Evolutionary conservation across 2,329 filamentous ascomycete genomes (phyloP).

Genomic region (Clonostachys rhizophaga): DNA sequence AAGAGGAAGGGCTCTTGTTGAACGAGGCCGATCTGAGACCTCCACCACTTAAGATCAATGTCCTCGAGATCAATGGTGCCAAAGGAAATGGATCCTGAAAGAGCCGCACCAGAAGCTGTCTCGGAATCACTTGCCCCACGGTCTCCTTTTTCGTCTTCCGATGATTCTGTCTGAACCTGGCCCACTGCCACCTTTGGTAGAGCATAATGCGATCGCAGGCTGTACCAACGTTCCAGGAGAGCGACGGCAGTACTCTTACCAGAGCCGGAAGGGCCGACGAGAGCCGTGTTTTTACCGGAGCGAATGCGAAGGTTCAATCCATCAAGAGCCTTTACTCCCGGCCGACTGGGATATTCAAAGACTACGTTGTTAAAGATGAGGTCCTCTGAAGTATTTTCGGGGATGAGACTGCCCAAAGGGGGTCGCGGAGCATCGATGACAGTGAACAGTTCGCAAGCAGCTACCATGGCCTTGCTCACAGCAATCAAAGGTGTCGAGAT

Average conservation of each 20-base stretch:
- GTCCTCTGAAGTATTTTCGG: constrained; percentile 28
- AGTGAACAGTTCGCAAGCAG: constrained; percentile 52
- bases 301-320: constrained; percentile 52
- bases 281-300: constrained; percentile 64
- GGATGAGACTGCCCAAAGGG: constrained; percentile 24
- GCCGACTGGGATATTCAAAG: constrained; percentile 68
- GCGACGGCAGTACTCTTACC: constrained; percentile 74
- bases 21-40: constrained; percentile 58
- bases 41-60: constrained; percentile 60
- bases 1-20: constrained; percentile 67
- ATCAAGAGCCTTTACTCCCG: constrained; percentile 59
- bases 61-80: constrained; percentile 48
- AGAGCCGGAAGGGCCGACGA: constrained; percentile 68
- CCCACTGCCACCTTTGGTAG: constrained; percentile 44
- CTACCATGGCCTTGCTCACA: constrained; percentile 50
- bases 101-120: constrained; percentile 33
- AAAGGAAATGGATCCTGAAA: constrained; percentile 42
- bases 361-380: constrained; percentile 54
- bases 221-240: constrained; percentile 69
- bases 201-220: constrained; percentile 47
- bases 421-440: constrained; percentile 41
- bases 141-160: constrained; percentile 14
- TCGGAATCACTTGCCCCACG: constrained; percentile 18
- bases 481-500: constrained; percentile 54
- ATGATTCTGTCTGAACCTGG: constrained; percentile 27